Evolutionary conservation across 495 filamentous ascomycete species (phyloP), one percentile per base, ranked within the genome.

Genomic region (Friedmanniomyces endolithicus): DNA sequence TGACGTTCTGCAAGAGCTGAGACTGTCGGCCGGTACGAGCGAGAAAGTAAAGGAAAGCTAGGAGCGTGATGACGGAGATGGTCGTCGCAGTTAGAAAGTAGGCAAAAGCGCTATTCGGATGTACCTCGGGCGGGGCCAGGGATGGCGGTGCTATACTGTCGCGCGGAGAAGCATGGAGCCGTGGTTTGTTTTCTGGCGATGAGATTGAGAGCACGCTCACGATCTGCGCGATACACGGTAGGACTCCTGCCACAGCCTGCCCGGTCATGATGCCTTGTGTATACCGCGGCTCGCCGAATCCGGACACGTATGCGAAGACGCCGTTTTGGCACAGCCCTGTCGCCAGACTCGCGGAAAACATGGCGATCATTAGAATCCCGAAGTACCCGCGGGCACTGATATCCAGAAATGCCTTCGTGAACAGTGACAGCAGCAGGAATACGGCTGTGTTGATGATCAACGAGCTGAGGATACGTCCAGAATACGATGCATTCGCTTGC

Each of bases 241-340:
- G 74, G 3, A 99, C 90, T 31, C 92, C 92, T 1, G 92, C 89
- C 7, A 97, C 74, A 16, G 82, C 94, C 67, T 99, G 92, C 9
- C 92, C 92, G 23, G 82, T 81, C 94, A 99, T 97, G 67, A 97
- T 89, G 19, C 84, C 92, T 68, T 96, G 90, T 48, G 86, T 95
- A 70, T 95, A 97, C 61, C 88, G 82, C 16, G 84, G 78, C 48
- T 84, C 70, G 19, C 82, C 87, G 59, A 95, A 95, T 25, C 84
- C 83, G 8, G 87, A 78, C 11, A 87, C 89, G 63, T 89, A 96
- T 7, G 94, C 85, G 67, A 96, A 97, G 33, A 90, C 80, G 46
- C 94, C 92, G 67, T 97, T 97, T 71, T 96, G 92, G 65, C 84
- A 86, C 52, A 97, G 73, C 0, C 86, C 94, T 0, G 88, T 80